Evolutionary conservation across 768 basidiomycete genomes (phyloP).

Genomic region (Phanerodontia chrysosporium): DNA sequence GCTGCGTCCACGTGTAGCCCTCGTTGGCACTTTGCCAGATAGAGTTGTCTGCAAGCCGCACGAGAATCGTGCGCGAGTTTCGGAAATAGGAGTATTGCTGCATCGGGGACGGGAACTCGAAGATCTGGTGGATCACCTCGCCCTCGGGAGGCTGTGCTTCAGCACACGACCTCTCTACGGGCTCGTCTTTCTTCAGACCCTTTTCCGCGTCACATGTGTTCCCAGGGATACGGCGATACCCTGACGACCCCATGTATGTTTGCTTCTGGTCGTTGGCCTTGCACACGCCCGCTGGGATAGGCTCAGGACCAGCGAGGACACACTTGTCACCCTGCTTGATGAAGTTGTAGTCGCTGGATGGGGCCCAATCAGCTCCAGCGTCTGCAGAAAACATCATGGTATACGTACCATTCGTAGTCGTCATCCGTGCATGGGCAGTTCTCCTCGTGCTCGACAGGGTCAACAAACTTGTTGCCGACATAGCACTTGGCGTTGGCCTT

Average conservation of each 20-base stretch:
- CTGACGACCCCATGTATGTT: slow-evolving; percentile 83
- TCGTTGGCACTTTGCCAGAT: slow-evolving; percentile 97
- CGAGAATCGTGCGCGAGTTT: slow-evolving; percentile 70
- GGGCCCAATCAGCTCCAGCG: background rate
- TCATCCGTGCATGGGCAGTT: slow-evolving; percentile 77
- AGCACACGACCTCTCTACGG: slow-evolving; percentile 70
- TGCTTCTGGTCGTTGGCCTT: slow-evolving; percentile 42
- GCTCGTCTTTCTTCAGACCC: slow-evolving; percentile 67
- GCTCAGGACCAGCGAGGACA: slow-evolving; percentile 83
- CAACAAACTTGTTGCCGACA: slow-evolving; percentile 84
- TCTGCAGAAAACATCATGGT: background rate
- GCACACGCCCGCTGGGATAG: slow-evolving; percentile 76
- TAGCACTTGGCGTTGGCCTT: slow-evolving; percentile 84
- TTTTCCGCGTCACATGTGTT: slow-evolving; percentile 68
- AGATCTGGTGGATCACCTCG: slow-evolving; percentile 66
- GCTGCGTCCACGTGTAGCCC: slow-evolving; percentile 84
- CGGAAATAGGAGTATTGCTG: slow-evolving; percentile 83
- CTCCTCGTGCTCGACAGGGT: slow-evolving; percentile 82
- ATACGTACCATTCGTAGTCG: slow-evolving; percentile 87
- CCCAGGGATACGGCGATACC: slow-evolving; percentile 89
- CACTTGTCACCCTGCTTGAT: slow-evolving; percentile 72
- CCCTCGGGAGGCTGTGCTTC: slow-evolving; percentile 74
- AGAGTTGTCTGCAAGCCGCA: slow-evolving; percentile 68
- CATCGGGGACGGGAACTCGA: slow-evolving; percentile 60
- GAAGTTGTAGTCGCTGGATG: slow-evolving; percentile 81